These are phyloP conservation scores for Murraya koenigii DNA, from an alignment of 345 rosid species.

Conservation along the genomic window DNA sequence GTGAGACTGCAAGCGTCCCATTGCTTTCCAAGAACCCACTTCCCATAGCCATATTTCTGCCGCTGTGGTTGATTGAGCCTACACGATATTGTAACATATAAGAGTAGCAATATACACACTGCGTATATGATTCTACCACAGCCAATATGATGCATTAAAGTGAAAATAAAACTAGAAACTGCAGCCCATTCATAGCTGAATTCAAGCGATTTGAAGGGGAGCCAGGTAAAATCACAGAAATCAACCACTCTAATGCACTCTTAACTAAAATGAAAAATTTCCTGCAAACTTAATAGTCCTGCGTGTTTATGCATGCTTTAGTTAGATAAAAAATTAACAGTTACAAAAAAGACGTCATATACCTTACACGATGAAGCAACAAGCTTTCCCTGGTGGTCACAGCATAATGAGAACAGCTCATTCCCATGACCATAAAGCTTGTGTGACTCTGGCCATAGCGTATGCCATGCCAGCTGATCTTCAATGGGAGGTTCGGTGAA, in stretches of 20 bases:
- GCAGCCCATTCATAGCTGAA: not conserved
- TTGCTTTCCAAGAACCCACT: conserved; percentile 93
- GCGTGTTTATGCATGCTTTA: not conserved
- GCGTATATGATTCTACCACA: not conserved
- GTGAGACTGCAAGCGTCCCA: conserved; percentile 85
- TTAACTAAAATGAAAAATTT: not conserved
- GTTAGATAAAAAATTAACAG: not conserved
- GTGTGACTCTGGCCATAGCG: conserved; percentile 93
- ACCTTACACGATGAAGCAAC: conserved; percentile 98
- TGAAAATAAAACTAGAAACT: not conserved
- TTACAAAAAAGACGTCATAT: conserved; percentile 8
- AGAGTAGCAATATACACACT: not conserved
- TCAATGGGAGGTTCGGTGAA: conserved; percentile 87
- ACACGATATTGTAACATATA: conserved; percentile 17
- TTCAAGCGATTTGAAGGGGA: not conserved
- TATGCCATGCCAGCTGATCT: conserved; percentile 89
- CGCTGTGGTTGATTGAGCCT: conserved; percentile 81
- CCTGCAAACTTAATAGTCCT: not conserved
- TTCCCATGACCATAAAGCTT: conserved; percentile 97
- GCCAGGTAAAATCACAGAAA: not conserved
- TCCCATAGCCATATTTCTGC: conserved; percentile 97
- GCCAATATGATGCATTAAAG: not conserved
- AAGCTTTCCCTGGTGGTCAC: conserved; percentile 69
- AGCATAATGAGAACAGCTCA: conserved; percentile 79
- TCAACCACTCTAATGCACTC: not conserved